phyloP scores from a whole-genome alignment of 495 filamentous ascomycete species.

The Hyaloscypha variabilis region DNA sequence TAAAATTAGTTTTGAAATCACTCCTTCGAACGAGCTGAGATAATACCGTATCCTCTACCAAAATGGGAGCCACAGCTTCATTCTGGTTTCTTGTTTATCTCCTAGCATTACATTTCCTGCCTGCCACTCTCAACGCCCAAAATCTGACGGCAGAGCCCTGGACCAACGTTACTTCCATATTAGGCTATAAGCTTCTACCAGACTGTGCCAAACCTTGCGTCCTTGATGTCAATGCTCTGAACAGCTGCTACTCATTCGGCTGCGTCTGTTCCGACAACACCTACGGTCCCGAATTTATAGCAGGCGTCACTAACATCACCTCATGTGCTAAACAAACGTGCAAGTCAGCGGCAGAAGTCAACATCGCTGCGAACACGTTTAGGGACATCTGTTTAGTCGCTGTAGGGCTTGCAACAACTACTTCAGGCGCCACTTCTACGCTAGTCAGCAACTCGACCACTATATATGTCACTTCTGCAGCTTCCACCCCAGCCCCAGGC shows the following conservation, averaged over 20 bases:
- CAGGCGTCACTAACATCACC: background rate
- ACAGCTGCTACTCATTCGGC: background rate
- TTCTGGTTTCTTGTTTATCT: background rate
- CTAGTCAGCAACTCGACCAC: background rate
- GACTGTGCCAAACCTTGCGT: background rate
- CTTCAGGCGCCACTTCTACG: background rate
- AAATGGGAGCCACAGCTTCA: background rate
- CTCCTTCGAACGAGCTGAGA: background rate
- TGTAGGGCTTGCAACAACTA: background rate
- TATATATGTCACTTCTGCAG: background rate
- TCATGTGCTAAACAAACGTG: constrained; percentile 1
- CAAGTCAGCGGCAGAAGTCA: background rate
- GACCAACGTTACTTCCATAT: background rate
- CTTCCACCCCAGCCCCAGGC: background rate
- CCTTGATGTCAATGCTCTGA: background rate
- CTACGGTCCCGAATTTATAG: background rate
- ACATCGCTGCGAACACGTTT: background rate
- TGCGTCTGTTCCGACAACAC: background rate
- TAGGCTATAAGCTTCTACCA: background rate
- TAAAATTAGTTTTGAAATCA: background rate
- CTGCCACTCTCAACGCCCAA: background rate
- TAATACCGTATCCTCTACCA: background rate
- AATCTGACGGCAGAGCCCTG: background rate
- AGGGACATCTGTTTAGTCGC: background rate
- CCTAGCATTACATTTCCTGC: background rate